These are phyloP conservation scores for Scleroderma citrinum DNA, from an alignment of 768 basidiomycete genomes.

Conservation along the genomic window DNA sequence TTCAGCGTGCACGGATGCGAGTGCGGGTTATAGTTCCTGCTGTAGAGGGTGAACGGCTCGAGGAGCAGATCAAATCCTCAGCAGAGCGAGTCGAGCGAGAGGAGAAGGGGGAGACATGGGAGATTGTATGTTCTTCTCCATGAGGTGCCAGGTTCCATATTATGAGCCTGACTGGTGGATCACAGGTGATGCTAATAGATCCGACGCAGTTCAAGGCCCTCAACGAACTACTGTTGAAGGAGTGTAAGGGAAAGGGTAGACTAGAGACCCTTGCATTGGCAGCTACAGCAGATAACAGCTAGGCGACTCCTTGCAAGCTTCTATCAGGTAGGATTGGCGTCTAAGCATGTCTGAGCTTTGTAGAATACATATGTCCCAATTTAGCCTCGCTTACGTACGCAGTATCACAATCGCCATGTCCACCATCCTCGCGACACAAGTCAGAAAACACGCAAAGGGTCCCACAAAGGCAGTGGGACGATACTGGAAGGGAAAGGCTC, in stretches of 20 bases:
- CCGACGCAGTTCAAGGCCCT: conserved; percentile 87
- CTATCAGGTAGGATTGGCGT: background rate
- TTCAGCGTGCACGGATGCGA: conserved; percentile 91
- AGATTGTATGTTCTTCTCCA: conserved; percentile 55
- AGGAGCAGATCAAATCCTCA: conserved; percentile 62
- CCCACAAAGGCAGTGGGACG: conserved; percentile 74
- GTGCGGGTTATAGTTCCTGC: conserved; percentile 73
- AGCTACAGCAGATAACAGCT: conserved; percentile 42
- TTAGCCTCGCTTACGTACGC: conserved; percentile 16
- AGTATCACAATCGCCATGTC: conserved; percentile 16
- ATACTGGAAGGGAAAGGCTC: conserved; percentile 88
- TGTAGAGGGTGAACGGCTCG: conserved; percentile 59
- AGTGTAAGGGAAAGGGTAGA: conserved; percentile 82
- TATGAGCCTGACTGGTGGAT: conserved; percentile 7
- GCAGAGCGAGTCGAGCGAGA: conserved; percentile 84
- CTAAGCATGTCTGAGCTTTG: too few relatives aligned
- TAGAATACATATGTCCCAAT: too few relatives aligned
- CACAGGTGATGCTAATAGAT: conserved; percentile 85
- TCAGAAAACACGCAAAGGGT: conserved; percentile 70
- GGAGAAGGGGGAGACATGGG: conserved; percentile 76
- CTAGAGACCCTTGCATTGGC: conserved; percentile 79
- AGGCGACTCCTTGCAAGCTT: background rate
- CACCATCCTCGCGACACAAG: conserved; percentile 28
- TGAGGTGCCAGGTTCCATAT: background rate
- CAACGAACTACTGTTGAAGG: conserved; percentile 85